A percentile compares a stretch with the other conserved stretches of the same genome.
Evolutionary conservation across 129 eudicot genomes (phyloP).

Genomic region (Centella asiatica): DNA sequence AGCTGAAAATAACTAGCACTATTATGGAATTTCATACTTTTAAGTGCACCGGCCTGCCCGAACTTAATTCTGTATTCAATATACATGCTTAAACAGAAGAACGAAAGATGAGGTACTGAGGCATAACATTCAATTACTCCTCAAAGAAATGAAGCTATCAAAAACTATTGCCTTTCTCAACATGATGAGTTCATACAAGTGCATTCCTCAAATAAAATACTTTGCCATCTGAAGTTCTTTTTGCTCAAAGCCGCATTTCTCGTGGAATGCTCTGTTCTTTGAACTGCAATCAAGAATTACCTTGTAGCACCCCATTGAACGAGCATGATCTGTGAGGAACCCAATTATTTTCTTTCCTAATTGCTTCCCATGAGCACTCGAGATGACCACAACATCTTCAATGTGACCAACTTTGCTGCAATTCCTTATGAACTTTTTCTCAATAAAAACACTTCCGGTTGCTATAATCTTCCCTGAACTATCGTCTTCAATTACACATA

Average conservation of each 20-base stretch:
- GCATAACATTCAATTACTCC: no score
- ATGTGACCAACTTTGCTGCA: slow-evolving; percentile 85
- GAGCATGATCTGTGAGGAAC: slow-evolving; percentile 37
- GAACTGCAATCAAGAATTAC: slow-evolving; percentile 42
- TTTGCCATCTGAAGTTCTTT: background rate
- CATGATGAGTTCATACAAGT: background rate
- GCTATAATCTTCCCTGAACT: slow-evolving; percentile 38
- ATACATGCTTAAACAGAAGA: no score
- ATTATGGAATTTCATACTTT: no score
- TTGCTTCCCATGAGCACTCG: slow-evolving; percentile 54
- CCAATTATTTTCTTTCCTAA: slow-evolving; percentile 51
- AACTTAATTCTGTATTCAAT: no score
- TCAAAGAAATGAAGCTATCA: no score
- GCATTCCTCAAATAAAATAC: slow-evolving; percentile 1
- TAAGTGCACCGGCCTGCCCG: no score
- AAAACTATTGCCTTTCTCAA: no score
- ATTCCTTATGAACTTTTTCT: slow-evolving; percentile 66
- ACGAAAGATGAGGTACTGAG: no score
- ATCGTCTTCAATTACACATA: slow-evolving; percentile 41
- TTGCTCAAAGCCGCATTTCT: slow-evolving; percentile 15
- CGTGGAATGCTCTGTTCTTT: slow-evolving; percentile 30
- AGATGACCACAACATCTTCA: slow-evolving; percentile 85
- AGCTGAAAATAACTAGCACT: no score
- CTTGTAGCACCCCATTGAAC: slow-evolving; percentile 41
- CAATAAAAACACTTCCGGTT: slow-evolving; percentile 69